Evolutionary conservation across 768 basidiomycete species (phyloP).

Genomic region (Russula sp.): DNA sequence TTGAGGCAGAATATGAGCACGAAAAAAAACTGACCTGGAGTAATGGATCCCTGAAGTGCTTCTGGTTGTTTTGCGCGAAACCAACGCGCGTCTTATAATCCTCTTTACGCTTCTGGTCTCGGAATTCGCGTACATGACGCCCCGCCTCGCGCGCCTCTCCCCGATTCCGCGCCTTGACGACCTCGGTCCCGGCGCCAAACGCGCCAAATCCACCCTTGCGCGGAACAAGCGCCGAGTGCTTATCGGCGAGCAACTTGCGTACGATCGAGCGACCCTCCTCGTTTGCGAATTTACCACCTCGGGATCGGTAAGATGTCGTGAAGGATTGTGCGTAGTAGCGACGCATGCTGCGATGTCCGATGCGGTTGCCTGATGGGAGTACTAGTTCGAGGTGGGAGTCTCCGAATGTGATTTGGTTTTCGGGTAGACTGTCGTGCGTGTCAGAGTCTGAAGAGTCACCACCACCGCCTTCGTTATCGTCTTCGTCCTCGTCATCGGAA

Average conservation of each 20-base stretch:
- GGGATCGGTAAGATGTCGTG: slow-evolving; percentile 7
- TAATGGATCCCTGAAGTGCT: slow-evolving; percentile 78
- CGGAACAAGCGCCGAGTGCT: slow-evolving; percentile 81
- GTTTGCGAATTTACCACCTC: too few relatives aligned
- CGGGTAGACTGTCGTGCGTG: slow-evolving; percentile 43
- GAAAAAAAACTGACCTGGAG: slow-evolving; percentile 44
- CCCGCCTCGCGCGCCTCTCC: slow-evolving; percentile 94
- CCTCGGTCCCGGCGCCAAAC: slow-evolving; percentile 74
- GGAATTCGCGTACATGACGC: slow-evolving; percentile 77
- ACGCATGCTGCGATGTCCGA: slow-evolving; percentile 86
- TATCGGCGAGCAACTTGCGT: slow-evolving; percentile 73
- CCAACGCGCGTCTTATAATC: slow-evolving; percentile 82
- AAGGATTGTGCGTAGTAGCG: slow-evolving; percentile 87
- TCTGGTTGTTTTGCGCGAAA: slow-evolving; percentile 80
- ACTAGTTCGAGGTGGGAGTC: slow-evolving; percentile 85
- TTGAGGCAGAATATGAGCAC: background rate
- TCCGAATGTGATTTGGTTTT: slow-evolving; percentile 65
- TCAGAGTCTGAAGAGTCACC: slow-evolving; percentile 38
- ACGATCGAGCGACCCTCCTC: slow-evolving; percentile 67
- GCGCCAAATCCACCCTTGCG: slow-evolving; percentile 84
- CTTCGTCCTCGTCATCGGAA: background rate
- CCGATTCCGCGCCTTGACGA: slow-evolving; percentile 87
- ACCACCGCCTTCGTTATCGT: slow-evolving; percentile 32
- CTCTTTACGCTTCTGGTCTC: slow-evolving; percentile 75
- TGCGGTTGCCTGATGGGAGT: slow-evolving; percentile 86